Evolutionary conservation across 176 grass and related monocot genomes (phyloP).

Genomic region (Triticum monococcum): DNA sequence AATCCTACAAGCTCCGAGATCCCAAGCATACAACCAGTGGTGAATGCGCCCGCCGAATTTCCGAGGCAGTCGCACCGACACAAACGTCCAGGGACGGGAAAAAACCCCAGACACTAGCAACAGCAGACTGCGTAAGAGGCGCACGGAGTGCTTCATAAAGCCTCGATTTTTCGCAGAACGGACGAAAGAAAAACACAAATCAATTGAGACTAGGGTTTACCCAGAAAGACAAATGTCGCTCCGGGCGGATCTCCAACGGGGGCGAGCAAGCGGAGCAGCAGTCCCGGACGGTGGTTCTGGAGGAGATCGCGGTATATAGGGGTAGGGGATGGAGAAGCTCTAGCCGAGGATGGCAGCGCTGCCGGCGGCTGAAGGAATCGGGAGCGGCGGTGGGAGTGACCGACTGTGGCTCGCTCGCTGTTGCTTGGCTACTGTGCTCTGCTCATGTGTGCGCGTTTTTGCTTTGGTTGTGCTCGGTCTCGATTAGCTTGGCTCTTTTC

Average conservation of each 20-base stretch:
- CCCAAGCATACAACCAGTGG: slow-evolving; percentile 2
- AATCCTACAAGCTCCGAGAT: slow-evolving; percentile 28
- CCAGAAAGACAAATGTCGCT: slow-evolving; percentile 31
- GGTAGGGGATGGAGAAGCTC: not conserved
- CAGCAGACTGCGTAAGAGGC: not conserved
- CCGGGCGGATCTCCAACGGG: slow-evolving; percentile 39
- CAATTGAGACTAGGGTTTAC: slow-evolving; percentile 51
- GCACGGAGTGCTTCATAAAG: slow-evolving; percentile 4
- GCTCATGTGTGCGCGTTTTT: not conserved
- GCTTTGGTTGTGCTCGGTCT: slow-evolving; percentile 9
- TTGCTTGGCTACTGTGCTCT: slow-evolving; percentile 33
- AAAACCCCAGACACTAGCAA: not conserved
- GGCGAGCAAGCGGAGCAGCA: not conserved
- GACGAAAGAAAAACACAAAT: not conserved
- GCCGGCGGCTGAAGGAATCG: not conserved
- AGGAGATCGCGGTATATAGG: not conserved
- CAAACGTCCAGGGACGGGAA: not conserved
- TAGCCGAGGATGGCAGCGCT: not conserved
- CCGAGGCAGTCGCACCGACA: slow-evolving; percentile 29
- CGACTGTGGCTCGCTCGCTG: slow-evolving; percentile 34
- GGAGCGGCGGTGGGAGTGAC: slow-evolving; percentile 17
- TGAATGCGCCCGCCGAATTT: not conserved
- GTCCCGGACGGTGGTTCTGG: not conserved
- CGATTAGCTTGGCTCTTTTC: not conserved
- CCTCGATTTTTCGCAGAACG: slow-evolving; percentile 18